Base-by-base conservation (phyloP, 2,329 filamentous ascomycete genomes). In the Xenoacremonium recifei region DNA sequence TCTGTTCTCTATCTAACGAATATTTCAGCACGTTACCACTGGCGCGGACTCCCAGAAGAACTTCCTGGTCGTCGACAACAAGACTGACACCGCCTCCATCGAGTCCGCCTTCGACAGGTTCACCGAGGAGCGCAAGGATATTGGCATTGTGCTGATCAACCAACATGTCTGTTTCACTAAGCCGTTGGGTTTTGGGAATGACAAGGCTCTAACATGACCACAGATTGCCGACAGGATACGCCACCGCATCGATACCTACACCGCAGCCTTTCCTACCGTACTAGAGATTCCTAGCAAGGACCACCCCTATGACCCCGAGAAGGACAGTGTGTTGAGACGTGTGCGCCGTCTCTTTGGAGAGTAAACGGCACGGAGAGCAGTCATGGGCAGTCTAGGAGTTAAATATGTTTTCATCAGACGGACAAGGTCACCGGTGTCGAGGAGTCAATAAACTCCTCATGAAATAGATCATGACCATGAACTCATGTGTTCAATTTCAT, bases 231-330 rank as follows among this genome's bases (percentile, higher is more conserved):
- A 99, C 65, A 83, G 82, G 64, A 99, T 99, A 79, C 82, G 93
- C 66, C 80, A 92, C 64, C 83, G 85, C 48, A 85, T 99, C 55
- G 93, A 99, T 67, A 83, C 82, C 27, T 96, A 95, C 70, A 92
- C 89, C 16, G 89, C 92, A 37, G 91, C 93, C 4, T 99, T 99
- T 70, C 93, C 93, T n/a, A 85, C 90, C 17, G 79, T 99, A 40
- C 82, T 99, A 44, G 93, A 99, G 69, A 97, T 99, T 47, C 93
- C 93, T 18, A 95, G 89, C 71, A 99, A 99, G 76, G 93, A 99
- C 66, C 93, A 99, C 66, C 93, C 93, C 3, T 99, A 99, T 63
- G 92, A 99, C 59, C 93, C 93, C 0, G 93, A 99, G 71, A 99
- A 99, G 75, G 93, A 99, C 67, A 97, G 92, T 62, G 92, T 99